A percentile compares a stretch with the other conserved stretches of the same genome.
Evolutionary conservation across 352 stramenopile genomes (phyloP).

Genomic region (Phytophthora cactorum): DNA sequence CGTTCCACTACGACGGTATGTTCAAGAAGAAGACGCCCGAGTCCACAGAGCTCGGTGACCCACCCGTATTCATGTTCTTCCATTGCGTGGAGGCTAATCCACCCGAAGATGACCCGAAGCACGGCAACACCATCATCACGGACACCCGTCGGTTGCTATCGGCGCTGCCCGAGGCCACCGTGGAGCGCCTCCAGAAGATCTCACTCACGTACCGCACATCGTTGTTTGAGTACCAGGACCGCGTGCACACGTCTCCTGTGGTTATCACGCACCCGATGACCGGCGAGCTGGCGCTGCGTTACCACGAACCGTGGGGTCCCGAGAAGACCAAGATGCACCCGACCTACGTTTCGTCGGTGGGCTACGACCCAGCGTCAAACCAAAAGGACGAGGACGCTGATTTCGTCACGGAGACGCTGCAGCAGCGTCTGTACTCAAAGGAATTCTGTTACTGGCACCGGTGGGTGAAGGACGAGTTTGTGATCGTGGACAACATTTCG

Average conservation of each 20-base stretch:
- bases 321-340: conserved; percentile 36
- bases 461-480: conserved; percentile 33
- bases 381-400: conserved; percentile 24
- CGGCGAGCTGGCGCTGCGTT: conserved; percentile 20
- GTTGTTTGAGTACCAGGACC: conserved; percentile 8
- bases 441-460: conserved; percentile 21
- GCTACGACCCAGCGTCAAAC: conserved; percentile 22
- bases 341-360: conserved; percentile 30
- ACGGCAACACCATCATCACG: conserved; percentile 32
- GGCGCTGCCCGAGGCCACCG: conserved; percentile 15
- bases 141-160: conserved; percentile 28
- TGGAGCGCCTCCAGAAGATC: conserved; percentile 32
- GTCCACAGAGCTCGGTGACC: no score
- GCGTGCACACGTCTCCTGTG: conserved; percentile 23
- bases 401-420: conserved; percentile 22
- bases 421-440: conserved; percentile 24
- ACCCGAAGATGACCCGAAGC: no score
- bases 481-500: conserved; percentile 29
- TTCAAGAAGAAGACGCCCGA: no score
- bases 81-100: no score
- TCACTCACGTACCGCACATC: conserved; percentile 25
- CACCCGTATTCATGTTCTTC: no score
- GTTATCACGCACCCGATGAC: conserved; percentile 25
- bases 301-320: conserved; percentile 24
- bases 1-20: no score